Base-by-base conservation (phyloP, 2,329 filamentous ascomycete species). In the Escovopsis weberi region DNA sequence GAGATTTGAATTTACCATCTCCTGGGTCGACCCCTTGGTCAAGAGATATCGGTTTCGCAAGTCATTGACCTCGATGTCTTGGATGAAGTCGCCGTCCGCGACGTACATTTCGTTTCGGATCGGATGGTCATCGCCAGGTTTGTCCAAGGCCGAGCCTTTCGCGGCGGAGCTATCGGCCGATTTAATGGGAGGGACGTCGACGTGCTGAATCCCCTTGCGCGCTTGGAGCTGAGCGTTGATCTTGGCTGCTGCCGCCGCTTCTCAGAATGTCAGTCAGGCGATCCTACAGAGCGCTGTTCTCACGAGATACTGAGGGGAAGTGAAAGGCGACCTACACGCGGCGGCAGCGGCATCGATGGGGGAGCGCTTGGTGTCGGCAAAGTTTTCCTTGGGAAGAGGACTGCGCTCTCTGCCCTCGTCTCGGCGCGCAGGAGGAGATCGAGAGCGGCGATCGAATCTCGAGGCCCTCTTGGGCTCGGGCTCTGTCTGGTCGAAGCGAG, bases 11-110 rank as follows among this genome's bases (percentile, higher is more conserved):
- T 82, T 94, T 95, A 98, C 91, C 89, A 91, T 94, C 78, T 94
- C 94, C 73, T 96, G 91, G 51, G 87, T 94, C 55, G 86, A 84
- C 57, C 88, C 87, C 71, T 95, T 96, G 50, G 89, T 98, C 68
- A 98, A 74, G 62, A 88, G 82, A 64, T 98, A 98, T 55, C 89
- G 85, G 62, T 96, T 98, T 50, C 89, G 82, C 57, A 96, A 68
- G 64, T 96, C 89, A 64, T 98, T 98, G 69, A 98, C 86, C 69
- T 96, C 91, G 58, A 98, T 94, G 59, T 98, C 91, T 64, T 93
- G 91, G 66, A 98, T 96, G 62, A 85, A 96, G 65, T 98, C 91
- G 55, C 91, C 91, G 60, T 96, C 91, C 48, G 88, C 83, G 54
- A 94, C 83, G 59, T 96, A 96, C 60, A 94, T 83, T 56, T 93